Percentiles rank a stretch among this genome's conserved stretches.
These are phyloP conservation scores for Cryptococcus sp. DNA, from an alignment of 1,284 basidiomycete genomes.

Conservation along the genomic window DNA sequence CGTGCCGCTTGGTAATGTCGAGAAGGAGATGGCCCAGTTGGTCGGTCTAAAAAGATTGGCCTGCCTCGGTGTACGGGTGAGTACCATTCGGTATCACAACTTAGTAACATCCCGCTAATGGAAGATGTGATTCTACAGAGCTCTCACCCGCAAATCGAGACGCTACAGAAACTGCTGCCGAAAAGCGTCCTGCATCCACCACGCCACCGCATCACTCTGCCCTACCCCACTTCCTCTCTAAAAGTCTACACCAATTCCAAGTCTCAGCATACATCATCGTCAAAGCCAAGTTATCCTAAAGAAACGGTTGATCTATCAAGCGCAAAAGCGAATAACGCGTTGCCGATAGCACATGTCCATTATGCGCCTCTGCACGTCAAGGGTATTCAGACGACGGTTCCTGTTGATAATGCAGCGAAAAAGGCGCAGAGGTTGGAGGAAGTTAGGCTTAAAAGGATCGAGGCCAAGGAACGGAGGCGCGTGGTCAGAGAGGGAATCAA, in stretches of 20 bases:
- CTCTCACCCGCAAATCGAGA: slow-evolving; percentile 33
- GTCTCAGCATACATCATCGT: not conserved
- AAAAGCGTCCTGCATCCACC: slow-evolving; percentile 42
- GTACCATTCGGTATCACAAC: slow-evolving; percentile 19
- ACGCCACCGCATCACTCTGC: slow-evolving; percentile 42
- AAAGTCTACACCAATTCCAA: slow-evolving; percentile 19
- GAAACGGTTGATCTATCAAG: not conserved
- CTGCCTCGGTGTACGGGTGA: slow-evolving; percentile 65
- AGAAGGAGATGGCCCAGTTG: slow-evolving; percentile 63
- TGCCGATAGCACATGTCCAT: slow-evolving; percentile 25
- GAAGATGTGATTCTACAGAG: slow-evolving; percentile 10
- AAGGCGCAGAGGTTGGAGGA: slow-evolving; percentile 65
- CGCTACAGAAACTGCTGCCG: slow-evolving; percentile 33
- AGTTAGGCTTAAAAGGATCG: slow-evolving; percentile 60
- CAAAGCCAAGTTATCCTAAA: not conserved
- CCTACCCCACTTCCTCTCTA: slow-evolving; percentile 51
- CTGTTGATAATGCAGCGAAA: slow-evolving; percentile 72
- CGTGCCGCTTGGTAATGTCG: slow-evolving; percentile 72
- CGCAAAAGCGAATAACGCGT: not conserved
- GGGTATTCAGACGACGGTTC: slow-evolving; percentile 76
- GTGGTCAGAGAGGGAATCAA: slow-evolving; percentile 24
- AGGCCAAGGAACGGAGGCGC: slow-evolving; percentile 50
- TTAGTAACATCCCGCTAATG: not conserved
- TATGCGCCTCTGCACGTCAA: slow-evolving; percentile 76
- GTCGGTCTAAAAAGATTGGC: slow-evolving; percentile 71